Base-by-base conservation (phyloP, 202 grass and related monocot species). In the Setaria viridis region DNA sequence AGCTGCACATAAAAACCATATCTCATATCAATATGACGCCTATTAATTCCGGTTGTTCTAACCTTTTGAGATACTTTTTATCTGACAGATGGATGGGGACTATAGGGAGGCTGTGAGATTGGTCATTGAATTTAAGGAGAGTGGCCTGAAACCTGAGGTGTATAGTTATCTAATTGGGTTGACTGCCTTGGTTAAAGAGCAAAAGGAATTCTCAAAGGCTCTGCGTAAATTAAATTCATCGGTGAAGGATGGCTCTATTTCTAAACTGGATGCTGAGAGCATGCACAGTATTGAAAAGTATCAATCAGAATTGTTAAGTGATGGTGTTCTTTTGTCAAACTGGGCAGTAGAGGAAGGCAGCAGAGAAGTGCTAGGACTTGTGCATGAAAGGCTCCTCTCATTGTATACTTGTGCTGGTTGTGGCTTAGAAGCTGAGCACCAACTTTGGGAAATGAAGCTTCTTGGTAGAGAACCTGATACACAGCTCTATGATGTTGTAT, bases 101-200 rank as follows among this genome's bases (percentile, higher is more conserved):
- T 95, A 94, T 77, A 55, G 62, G 42, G 85, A 74, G 84, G 93
- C 95, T 77, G 84, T 98, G 21, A 91, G 89, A 84, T 77, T 95
- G 76, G 88, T 98, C 30, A 88, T 92, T 74, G 89, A 98, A 70
- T 95, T 98, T 84, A 95, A 95, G 85, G 93, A 94, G 83, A 83
- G 62, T 71, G 88, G 84, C 16, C 76, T 95, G n/a, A 94, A 94
- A 34, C 93, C 91, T n/a, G 95, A 95, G 88, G 86, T 98, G 11
- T 98, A 95, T 78, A 91, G 95, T 84, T 98, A 98, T 84, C 70
- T 98, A 56, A 94, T 98, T 70, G 93, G 89, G 20, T 86, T 98
- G 82, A 98, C 93, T 64, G 91, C 96, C 62, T 89, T 98, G 80
- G 96, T 98, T 65, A 98, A 98, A 87, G 96, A 98, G 86, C 93